Evolutionary conservation across 148 eudicot species (phyloP), one percentile per base, ranked within the genome.

Genomic region (Arbutus unedo): DNA sequence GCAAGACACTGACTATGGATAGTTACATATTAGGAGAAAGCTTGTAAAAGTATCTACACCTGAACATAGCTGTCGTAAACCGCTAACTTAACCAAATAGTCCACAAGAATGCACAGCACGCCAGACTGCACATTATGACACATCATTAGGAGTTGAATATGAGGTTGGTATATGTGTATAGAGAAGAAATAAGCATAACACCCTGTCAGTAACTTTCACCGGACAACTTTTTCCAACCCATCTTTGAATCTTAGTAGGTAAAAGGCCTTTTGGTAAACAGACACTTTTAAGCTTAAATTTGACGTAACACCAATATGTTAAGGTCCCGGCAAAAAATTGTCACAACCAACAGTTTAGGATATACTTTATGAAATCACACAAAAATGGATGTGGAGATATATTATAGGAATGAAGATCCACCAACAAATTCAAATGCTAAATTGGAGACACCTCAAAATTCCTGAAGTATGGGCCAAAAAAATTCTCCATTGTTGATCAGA

Each of bases 101-200:
- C 92, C 81, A 88, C 92, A 43, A 90, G 86, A 85, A 85, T 79
- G 89, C 92, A 90, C 68, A 79, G 67, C 56, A 47, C 3, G 67
- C 84, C 89, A 38, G 87, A 83, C 92, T 90, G 88, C 89, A 80
- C 66, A 59, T 50, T n/a, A 68, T 66, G 54, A 51, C 72, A 59
- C 23, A 38, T 43, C 81, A n/a, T 6, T 25, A n/a, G 51, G 81
- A 14, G 57, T 48, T 25, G 59, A 80, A 80, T 56, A 59, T 4
- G 15, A 48, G 31, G 10, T 62, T 80, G 25, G 14, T 5, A 8
- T 16, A n/a, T 77, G 13, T 41, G 49, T 3, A 15, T 43, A 66
- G 64, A 64, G 73, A 48, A 2, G 4, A 79, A 79, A 47, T 23
- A 50, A 7, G 0, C 38, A 45, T 57, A 41, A 44, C 49, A 57